A percentile compares a stretch with the other conserved stretches of the same genome.
phyloP scores from a whole-genome alignment of 257 asterid species.

The Prunella vulgaris region DNA sequence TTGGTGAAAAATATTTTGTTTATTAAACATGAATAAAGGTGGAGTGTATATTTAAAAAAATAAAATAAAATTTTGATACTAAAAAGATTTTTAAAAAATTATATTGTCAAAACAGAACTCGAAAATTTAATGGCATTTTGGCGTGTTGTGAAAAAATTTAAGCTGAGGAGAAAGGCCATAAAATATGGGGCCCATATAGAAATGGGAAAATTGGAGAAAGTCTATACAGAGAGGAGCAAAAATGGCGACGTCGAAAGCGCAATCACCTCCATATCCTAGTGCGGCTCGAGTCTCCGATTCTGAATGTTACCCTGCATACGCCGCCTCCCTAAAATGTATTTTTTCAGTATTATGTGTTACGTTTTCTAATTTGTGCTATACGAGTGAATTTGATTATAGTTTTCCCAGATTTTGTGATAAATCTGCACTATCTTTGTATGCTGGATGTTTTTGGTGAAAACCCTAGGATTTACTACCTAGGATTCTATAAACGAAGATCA shows the following conservation, averaged over 20 bases:
- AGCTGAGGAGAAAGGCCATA: too few species aligned
- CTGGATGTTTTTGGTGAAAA: not conserved
- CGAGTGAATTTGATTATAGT: not conserved
- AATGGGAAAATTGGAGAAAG: not conserved
- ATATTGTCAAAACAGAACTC: too few species aligned
- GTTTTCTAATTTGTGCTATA: not conserved
- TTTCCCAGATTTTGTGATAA: not conserved
- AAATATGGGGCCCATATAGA: not conserved
- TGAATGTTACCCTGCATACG: conserved; percentile 66
- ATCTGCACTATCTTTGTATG: not conserved
- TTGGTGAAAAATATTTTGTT: too few species aligned
- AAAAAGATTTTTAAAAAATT: too few species aligned
- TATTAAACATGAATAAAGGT: too few species aligned
- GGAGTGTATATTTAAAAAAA: too few species aligned
- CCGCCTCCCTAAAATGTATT: conserved; percentile 90
- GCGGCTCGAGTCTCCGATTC: conserved; percentile 77
- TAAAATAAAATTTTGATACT: too few species aligned
- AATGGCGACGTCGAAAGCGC: conserved; percentile 57
- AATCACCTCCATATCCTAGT: conserved; percentile 58
- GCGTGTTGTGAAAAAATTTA: too few species aligned
- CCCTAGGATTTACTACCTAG: not conserved
- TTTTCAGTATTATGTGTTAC: not conserved
- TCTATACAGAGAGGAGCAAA: not conserved
- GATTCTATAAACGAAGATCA: not conserved
- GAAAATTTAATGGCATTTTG: too few species aligned